Conservation (phyloP, 345 rosid species). For the Euphorbia peplus region DNA sequence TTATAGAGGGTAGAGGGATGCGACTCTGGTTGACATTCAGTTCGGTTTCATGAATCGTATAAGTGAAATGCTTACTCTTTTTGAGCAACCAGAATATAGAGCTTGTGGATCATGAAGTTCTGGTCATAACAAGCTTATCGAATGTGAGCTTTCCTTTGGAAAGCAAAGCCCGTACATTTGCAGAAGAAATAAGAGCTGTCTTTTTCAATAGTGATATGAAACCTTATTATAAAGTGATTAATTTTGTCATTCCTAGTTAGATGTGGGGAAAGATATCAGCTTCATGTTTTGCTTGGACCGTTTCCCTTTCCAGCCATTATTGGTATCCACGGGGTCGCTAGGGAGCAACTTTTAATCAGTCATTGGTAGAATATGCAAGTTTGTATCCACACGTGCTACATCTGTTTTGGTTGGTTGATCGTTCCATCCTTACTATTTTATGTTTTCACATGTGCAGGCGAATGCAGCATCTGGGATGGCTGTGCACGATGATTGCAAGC, state of each 20-base stretch:
- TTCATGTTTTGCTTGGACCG: neutral
- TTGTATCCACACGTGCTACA: neutral
- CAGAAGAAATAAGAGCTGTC: neutral
- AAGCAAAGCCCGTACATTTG: neutral
- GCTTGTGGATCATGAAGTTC: neutral
- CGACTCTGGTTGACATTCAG: neutral
- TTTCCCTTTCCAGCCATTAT: neutral
- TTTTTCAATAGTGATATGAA: too few relatives aligned
- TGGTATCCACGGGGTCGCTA: neutral
- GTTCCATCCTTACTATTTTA: neutral
- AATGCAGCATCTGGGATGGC: constrained; percentile 72
- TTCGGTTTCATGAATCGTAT: too few relatives aligned
- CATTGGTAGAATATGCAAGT: neutral
- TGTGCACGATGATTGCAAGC: constrained; percentile 73
- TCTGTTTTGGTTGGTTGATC: neutral
- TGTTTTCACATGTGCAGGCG: constrained; percentile 31
- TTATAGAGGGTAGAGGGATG: too few relatives aligned
- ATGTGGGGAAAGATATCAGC: neutral
- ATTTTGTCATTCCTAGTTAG: neutral
- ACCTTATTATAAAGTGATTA: neutral
- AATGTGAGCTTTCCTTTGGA: neutral
- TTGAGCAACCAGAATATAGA: too few relatives aligned
- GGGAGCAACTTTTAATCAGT: neutral
- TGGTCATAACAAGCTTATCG: neutral
- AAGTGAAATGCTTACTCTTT: neutral